Conservation (phyloP, 2,329 filamentous ascomycete species). For the Trichoderma afroharzianum region DNA sequence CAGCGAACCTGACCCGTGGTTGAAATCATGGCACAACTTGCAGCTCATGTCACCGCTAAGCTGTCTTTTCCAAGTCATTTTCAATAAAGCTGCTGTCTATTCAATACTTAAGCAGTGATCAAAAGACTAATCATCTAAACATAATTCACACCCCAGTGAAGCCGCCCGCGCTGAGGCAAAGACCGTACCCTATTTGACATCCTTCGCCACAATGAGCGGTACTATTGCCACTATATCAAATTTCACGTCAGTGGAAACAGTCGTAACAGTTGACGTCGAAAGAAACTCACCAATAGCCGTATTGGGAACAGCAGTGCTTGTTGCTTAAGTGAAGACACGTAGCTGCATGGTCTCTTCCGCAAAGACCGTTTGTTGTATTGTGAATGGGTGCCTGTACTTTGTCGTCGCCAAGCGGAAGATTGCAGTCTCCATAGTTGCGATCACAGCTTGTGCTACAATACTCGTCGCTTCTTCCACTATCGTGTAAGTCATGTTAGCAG, state of each 20-base stretch:
- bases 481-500: neutral
- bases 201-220: conserved; percentile 30
- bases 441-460: conserved; percentile 41
- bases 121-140: neutral
- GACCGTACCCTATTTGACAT: conserved; percentile 34
- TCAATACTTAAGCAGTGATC: neutral
- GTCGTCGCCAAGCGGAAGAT: conserved; percentile 20
- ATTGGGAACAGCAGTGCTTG: conserved; percentile 36
- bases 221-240: conserved; percentile 26
- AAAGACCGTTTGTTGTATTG: conserved; percentile 35
- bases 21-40: neutral
- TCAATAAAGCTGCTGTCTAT: neutral
- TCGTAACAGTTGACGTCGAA: neutral
- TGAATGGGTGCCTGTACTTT: conserved; percentile 18
- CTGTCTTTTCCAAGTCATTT: neutral
- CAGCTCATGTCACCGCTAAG: neutral
- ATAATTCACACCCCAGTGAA: neutral
- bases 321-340: conserved; percentile 31
- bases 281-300: conserved; percentile 34
- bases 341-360: conserved; percentile 30
- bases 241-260: neutral
- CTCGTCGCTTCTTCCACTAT: conserved; percentile 30
- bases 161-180: conserved; percentile 22
- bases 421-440: conserved; percentile 33
- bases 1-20: neutral